Evolutionary conservation across 495 filamentous ascomycete species (phyloP), one percentile per base, ranked within the genome.

Genomic region (Tuber borchii): DNA sequence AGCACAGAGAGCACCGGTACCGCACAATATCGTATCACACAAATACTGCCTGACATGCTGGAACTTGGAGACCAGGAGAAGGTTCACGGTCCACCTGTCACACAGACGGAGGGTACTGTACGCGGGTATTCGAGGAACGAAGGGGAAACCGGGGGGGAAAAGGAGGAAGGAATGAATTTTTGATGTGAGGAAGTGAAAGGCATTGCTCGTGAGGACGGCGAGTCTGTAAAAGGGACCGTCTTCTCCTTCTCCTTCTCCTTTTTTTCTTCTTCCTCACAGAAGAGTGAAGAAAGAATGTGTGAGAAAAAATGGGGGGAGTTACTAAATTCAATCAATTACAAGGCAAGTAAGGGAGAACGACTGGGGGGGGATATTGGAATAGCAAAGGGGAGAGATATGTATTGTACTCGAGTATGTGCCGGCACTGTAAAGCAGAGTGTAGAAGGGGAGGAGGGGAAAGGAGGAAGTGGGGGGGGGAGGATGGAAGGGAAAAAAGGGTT

Each of bases 301-400:
- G n/a, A 10, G 51, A 31, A 61, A 31, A 31, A 31, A 61, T 17
- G 56, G 26, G n/a, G n/a, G 26, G 56, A 12, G 56, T 65, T 31
- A 65, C 26, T 65, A 65, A 65, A 34, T 65, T 65, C 56, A n/a
- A 65, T 65, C 56, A 31, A 65, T 34, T 65, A 65, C 56, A 65
- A 34, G 56, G 56, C 56, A 65, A 34, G 56, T 17, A 65, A 34
- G 56, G 56, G 56, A 65, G 56, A 12, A 31, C 3, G n/a, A 61
- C 51, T 61, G 51, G 51, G n/a, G 56, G 26, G 56, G 56, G 31
- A 65, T 65, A 26, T 16, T 65, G 56, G 56, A 31, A 34, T n/a
- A 65, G 56, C 26, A 65, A 34, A 65, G 56, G 56, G 56, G 20
- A 12, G 56, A 65, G 4, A 65, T 34, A 31, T 65, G 56, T 65